These are phyloP conservation scores for Salmacisia buchloeana DNA, from an alignment of 1,284 basidiomycete genomes.

Conservation along the genomic window DNA sequence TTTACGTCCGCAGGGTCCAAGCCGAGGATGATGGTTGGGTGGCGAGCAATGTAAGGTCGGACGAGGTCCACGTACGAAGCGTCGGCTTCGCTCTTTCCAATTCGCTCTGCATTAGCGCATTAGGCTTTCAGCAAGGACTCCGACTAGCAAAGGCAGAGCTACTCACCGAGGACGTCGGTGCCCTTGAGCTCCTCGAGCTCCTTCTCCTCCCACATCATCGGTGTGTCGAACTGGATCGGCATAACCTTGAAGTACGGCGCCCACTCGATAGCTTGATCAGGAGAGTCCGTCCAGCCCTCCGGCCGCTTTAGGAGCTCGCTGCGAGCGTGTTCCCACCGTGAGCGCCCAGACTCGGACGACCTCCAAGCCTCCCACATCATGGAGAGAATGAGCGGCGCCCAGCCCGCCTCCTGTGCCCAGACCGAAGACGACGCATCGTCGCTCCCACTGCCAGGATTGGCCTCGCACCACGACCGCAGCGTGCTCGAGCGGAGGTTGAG, in stretches of 20 bases:
- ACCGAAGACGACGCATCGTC: constrained; percentile 16
- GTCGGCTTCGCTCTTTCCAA: constrained; percentile 79
- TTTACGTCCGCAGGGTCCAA: background rate
- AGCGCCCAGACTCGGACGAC: constrained; percentile 7
- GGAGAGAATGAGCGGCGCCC: constrained; percentile 80
- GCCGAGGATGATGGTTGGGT: constrained; percentile 33
- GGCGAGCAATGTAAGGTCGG: constrained; percentile 50
- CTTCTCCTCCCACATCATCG: constrained; percentile 83
- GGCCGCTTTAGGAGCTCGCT: constrained; percentile 2
- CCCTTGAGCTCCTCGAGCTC: constrained; percentile 75
- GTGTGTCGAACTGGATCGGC: constrained; percentile 72
- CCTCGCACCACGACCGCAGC: constrained; percentile 49
- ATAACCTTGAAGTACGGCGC: constrained; percentile 54
- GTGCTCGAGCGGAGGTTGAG: constrained; percentile 72
- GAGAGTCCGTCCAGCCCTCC: too few relatives aligned
- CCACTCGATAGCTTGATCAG: too few relatives aligned
- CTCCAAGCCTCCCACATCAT: constrained; percentile 83
- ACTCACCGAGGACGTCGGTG: constrained; percentile 76
- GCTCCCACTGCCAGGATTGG: constrained; percentile 2
- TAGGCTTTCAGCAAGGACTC: background rate
- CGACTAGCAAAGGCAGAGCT: background rate
- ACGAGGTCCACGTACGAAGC: constrained; percentile 59
- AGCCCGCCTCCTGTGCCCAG: constrained; percentile 57
- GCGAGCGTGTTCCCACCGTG: constrained; percentile 9
- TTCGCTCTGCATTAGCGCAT: constrained; percentile 61